Conservation (phyloP, 2,329 filamentous ascomycete species). For the Diaporthe eres region DNA sequence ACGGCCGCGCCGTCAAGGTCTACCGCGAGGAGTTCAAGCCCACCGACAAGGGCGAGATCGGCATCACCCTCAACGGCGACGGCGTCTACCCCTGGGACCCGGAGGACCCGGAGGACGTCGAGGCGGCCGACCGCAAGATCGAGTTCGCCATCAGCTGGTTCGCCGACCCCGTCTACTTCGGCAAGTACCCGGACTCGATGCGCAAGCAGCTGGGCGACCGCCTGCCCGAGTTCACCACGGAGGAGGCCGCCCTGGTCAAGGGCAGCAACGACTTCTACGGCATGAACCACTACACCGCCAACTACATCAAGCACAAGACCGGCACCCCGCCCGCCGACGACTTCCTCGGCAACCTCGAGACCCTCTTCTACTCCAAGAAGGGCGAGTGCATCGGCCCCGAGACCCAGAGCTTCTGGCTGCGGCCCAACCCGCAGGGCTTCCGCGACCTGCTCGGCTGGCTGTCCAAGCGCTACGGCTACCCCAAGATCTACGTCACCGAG, state of each 20-base stretch:
- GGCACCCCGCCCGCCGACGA: slow-evolving; percentile 74
- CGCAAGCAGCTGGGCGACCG: slow-evolving; percentile 83
- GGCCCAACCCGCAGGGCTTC: slow-evolving; percentile 82
- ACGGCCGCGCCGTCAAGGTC: slow-evolving; percentile 84
- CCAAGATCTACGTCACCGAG: slow-evolving; percentile 89
- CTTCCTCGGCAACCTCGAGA: slow-evolving; percentile 82
- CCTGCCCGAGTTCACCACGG: slow-evolving; percentile 80
- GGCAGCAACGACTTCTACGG: slow-evolving; percentile 96
- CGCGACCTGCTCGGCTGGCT: slow-evolving; percentile 83
- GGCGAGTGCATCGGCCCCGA: slow-evolving; percentile 84
- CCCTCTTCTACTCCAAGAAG: slow-evolving; percentile 77
- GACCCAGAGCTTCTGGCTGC: slow-evolving; percentile 86
- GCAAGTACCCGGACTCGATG: slow-evolving; percentile 88
- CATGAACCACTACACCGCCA: slow-evolving; percentile 94
- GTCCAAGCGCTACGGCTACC: slow-evolving; percentile 80
- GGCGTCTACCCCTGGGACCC: slow-evolving; percentile 88
- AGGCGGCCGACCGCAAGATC: slow-evolving; percentile 84
- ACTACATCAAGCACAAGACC: slow-evolving; percentile 84
- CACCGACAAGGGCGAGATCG: slow-evolving; percentile 81
- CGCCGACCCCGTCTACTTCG: slow-evolving; percentile 88
- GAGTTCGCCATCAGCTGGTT: slow-evolving; percentile 93
- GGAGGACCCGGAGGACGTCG: slow-evolving; percentile 79
- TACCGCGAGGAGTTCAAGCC: slow-evolving; percentile 88
- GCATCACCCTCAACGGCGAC: slow-evolving; percentile 90
- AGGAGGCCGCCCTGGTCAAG: slow-evolving; percentile 80